Percentiles rank a stretch among this genome's conserved stretches.
These are phyloP conservation scores for Pyrenula massariospora DNA, from an alignment of 495 filamentous ascomycete genomes.

Conservation along the genomic window DNA sequence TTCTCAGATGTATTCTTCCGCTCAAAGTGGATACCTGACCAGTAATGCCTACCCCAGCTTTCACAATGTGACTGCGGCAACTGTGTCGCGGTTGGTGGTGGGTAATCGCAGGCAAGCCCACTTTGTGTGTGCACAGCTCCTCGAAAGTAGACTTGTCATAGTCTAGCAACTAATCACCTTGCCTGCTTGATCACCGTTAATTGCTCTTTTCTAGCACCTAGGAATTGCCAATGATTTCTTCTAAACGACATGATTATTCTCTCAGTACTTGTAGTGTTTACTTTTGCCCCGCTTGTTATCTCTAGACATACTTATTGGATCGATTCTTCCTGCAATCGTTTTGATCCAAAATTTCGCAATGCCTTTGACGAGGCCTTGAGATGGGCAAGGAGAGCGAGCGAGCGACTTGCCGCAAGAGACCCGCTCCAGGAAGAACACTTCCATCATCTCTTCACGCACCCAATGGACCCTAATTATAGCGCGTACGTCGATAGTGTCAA, in stretches of 20 bases:
- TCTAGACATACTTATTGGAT: not conserved
- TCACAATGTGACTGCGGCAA: not conserved
- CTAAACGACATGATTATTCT: not conserved
- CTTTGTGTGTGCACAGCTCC: not conserved
- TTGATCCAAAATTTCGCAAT: not conserved
- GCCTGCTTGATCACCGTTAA: not conserved
- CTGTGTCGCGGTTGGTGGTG: not conserved
- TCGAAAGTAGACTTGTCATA: not conserved
- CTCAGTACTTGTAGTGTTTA: not conserved
- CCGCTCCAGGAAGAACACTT: not conserved
- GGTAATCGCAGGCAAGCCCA: not conserved
- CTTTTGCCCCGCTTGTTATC: not conserved
- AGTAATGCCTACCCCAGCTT: not conserved
- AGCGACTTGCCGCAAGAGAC: not conserved
- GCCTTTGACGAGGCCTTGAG: not conserved
- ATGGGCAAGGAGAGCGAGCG: not conserved
- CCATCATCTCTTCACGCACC: not conserved
- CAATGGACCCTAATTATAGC: not conserved
- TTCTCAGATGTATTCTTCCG: not conserved
- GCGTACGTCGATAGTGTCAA: not conserved
- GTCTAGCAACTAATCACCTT: not conserved
- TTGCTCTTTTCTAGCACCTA: not conserved
- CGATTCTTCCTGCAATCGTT: not conserved
- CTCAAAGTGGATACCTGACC: not conserved
- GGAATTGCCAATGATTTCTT: not conserved